Conservation (phyloP, 345 rosid genomes). For the Noccaea caerulescens region DNA sequence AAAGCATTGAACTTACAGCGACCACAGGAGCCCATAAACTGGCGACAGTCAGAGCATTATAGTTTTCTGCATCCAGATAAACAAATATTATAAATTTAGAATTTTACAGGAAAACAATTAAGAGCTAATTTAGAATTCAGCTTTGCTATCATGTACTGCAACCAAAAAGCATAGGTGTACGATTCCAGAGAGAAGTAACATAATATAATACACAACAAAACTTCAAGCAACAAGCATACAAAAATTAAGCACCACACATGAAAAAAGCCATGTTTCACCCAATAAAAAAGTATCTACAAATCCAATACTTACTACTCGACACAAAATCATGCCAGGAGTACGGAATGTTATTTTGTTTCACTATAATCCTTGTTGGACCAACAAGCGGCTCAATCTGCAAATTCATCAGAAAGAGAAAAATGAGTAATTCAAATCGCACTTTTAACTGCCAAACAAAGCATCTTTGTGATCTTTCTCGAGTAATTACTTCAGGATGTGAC, state of each 20-base stretch:
- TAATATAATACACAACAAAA: slow-evolving; percentile 16
- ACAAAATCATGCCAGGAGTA: slow-evolving; percentile 99
- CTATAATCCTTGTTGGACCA: slow-evolving; percentile 68
- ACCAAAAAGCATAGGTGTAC: slow-evolving; percentile 1
- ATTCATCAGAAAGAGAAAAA: slow-evolving; percentile 29
- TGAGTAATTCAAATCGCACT: slow-evolving; percentile 18
- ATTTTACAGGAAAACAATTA: slow-evolving; percentile 15
- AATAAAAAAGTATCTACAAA: background rate
- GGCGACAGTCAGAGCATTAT: slow-evolving; percentile 81
- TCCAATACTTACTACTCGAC: slow-evolving; percentile 62
- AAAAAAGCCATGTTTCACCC: slow-evolving; percentile 17
- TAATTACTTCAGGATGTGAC: slow-evolving; percentile 26
- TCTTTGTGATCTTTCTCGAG: slow-evolving; percentile 13
- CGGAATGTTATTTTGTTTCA: slow-evolving; percentile 50
- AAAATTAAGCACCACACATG: slow-evolving; percentile 5
- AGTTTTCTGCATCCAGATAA: slow-evolving; percentile 79
- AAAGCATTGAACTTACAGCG: slow-evolving; percentile 68
- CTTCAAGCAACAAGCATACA: slow-evolving; percentile 16
- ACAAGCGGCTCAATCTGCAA: slow-evolving; percentile 88
- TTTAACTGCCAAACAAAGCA: slow-evolving; percentile 26
- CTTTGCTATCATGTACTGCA: slow-evolving; percentile 29
- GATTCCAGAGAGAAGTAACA: slow-evolving; percentile 21
- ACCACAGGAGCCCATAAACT: slow-evolving; percentile 92
- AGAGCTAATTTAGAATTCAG: slow-evolving; percentile 20
- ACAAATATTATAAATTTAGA: slow-evolving; percentile 28